Base-by-base conservation (phyloP, 441 rosid species). In the Bocquillonia castaneifolia region DNA sequence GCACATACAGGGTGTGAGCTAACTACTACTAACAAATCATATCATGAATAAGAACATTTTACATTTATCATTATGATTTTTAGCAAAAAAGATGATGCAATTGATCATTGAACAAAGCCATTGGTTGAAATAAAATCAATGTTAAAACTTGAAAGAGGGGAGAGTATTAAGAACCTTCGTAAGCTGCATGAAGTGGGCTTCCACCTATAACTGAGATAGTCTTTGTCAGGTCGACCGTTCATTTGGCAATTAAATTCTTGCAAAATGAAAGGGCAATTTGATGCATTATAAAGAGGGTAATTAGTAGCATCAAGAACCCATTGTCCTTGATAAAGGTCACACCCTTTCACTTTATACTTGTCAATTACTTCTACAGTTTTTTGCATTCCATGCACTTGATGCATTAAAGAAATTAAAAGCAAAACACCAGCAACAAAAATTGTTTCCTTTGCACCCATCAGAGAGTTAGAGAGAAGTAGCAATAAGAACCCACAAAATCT, bases 221-320 rank as follows among this genome's bases (percentile, higher is more conserved):
- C 6, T 3, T 26, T 45, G 23, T 68, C 65, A 1, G 57, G 72
- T 58, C 72, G 28, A 25, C 58, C 58, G 28, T 32, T 68, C 22
- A 17, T 36, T 59, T 45, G 58, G 56, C 65, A 68, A 36, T 68
- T 17, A 26, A 68, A 68, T 68, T 47, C 22, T 23, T 36, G 34
- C 10, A 34, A 10, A 12, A 68, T 34, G 44, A 68, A 68, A 32
- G 63, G 48, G 47, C 72, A 68, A 59, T 47, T 12, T 1, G 72
- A 32, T 68, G 64, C 65, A 68, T 59, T 48, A 3, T 68, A 68
- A 36, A 59, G 59, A 48, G 72, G 72, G 37, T 68, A 68, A n/a
- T n/a, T n/a, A 47, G 64, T 34, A 2, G 72, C 8, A 59, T 68
- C 72, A 68, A 47, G 39, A 68, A 68, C 72, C 72, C 72, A 68